Percentiles rank a stretch among this genome's conserved stretches.
These are phyloP conservation scores for Artemisia annua DNA, from an alignment of 129 eudicot species.

Conservation along the genomic window DNA sequence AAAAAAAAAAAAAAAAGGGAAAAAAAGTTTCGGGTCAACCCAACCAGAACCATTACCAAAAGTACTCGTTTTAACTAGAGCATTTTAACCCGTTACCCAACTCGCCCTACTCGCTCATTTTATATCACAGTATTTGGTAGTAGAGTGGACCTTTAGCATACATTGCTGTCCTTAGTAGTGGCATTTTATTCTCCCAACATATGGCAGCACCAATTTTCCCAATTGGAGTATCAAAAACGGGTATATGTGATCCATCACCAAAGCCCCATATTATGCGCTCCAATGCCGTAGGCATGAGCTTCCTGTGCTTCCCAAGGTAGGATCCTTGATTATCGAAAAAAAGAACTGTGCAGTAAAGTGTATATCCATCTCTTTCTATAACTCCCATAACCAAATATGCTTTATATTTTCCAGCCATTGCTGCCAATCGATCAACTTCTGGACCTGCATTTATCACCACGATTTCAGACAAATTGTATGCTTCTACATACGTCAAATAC, in stretches of 20 bases:
- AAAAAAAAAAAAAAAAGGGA: too few species aligned
- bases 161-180: constrained; percentile 88
- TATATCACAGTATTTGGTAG: neutral
- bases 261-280: constrained; percentile 98
- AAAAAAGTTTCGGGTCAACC: too few species aligned
- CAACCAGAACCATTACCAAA: too few species aligned
- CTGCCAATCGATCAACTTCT: constrained; percentile 90
- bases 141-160: constrained; percentile 75
- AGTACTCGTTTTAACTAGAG: too few species aligned
- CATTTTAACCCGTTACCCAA: neutral
- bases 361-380: constrained; percentile 90
- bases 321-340: constrained; percentile 84
- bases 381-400: constrained; percentile 86
- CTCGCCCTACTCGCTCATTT: neutral
- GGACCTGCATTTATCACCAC: constrained; percentile 61
- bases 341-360: constrained; percentile 79
- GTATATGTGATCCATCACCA: constrained; percentile 93
- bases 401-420: constrained; percentile 94
- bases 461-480: too few species aligned
- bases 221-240: constrained; percentile 79
- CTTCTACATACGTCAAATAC: too few species aligned
- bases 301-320: constrained; percentile 91
- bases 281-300: constrained; percentile 88
- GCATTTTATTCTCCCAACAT: constrained; percentile 99
- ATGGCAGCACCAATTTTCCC: constrained; percentile 99